Evolutionary conservation across 768 basidiomycete genomes (phyloP).

Genomic region (Leccinum ochraceum): DNA sequence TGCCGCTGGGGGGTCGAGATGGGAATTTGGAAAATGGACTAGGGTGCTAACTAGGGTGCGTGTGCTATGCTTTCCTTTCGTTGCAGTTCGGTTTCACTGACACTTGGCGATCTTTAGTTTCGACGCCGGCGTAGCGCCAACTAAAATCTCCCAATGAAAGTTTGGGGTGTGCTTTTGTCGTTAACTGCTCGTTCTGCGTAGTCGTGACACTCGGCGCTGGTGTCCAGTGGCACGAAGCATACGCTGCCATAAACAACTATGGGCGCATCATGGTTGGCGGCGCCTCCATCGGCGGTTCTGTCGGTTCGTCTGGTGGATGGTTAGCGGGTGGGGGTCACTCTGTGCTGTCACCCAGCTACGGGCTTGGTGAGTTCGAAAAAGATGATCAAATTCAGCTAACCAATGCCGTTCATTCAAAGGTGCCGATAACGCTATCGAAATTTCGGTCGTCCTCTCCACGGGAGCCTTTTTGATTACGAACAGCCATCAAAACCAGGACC

Average conservation of each 20-base stretch:
- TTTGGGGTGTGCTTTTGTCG: background rate
- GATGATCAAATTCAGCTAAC: background rate
- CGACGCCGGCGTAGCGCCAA: no score
- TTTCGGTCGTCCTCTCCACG: slow-evolving; percentile 42
- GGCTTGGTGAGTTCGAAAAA: slow-evolving; percentile 38
- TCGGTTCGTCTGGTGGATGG: slow-evolving; percentile 55
- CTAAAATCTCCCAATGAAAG: slow-evolving; percentile 3
- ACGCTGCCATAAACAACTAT: slow-evolving; percentile 40
- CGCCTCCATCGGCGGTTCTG: slow-evolving; percentile 38
- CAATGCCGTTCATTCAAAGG: slow-evolving; percentile 29
- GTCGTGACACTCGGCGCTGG: slow-evolving; percentile 42
- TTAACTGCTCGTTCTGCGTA: slow-evolving; percentile 20
- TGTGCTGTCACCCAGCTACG: slow-evolving; percentile 39
- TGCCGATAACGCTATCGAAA: slow-evolving; percentile 51
- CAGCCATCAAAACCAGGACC: slow-evolving; percentile 41
- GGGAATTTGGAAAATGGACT: no score
- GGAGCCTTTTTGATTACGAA: slow-evolving; percentile 44
- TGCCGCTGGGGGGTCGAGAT: no score
- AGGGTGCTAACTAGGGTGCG: no score
- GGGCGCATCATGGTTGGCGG: slow-evolving; percentile 48
- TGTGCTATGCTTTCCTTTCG: no score
- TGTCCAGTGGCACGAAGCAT: slow-evolving; percentile 50
- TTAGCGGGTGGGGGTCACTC: slow-evolving; percentile 52
- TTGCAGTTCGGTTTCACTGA: no score
- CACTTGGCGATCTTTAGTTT: no score